Evolutionary conservation across 768 basidiomycete genomes (phyloP).

Genomic region (Xerocomellus amylosporus): DNA sequence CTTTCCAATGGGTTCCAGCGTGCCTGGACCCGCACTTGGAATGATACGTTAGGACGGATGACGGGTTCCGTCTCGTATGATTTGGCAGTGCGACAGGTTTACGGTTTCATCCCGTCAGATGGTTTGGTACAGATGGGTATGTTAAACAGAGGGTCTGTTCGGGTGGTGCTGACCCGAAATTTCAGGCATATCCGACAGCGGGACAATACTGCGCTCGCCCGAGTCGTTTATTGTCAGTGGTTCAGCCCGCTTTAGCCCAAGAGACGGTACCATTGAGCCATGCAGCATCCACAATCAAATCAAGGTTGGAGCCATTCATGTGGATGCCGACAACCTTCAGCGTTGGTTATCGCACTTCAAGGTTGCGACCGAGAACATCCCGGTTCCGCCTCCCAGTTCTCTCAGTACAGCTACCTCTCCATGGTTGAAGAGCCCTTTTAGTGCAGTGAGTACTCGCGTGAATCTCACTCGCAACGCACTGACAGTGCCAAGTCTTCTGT

Average conservation of each 20-base stretch:
- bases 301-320: constrained; percentile 43
- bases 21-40: constrained; percentile 68
- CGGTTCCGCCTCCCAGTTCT: constrained; percentile 2
- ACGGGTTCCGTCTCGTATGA: constrained; percentile 54
- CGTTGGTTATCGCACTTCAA: constrained; percentile 15
- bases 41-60: constrained; percentile 64
- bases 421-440: constrained; percentile 30
- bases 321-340: constrained; percentile 44
- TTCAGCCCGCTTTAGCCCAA: constrained; percentile 59
- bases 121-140: constrained; percentile 29
- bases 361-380: neutral
- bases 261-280: constrained; percentile 49
- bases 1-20: constrained; percentile 58
- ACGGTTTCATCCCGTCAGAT: constrained; percentile 38
- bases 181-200: constrained; percentile 25
- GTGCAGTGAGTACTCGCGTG: constrained; percentile 16
- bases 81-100: constrained; percentile 47
- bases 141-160: constrained; percentile 2
- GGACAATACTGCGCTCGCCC: constrained; percentile 45
- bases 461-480: neutral
- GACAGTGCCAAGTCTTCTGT: constrained; percentile 18
- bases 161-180: neutral
- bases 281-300: constrained; percentile 50
- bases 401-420: constrained; percentile 16
- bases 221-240: constrained; percentile 43